phyloP scores from a whole-genome alignment of 2,329 filamentous ascomycete genomes.

The Epichloe bromicola region DNA sequence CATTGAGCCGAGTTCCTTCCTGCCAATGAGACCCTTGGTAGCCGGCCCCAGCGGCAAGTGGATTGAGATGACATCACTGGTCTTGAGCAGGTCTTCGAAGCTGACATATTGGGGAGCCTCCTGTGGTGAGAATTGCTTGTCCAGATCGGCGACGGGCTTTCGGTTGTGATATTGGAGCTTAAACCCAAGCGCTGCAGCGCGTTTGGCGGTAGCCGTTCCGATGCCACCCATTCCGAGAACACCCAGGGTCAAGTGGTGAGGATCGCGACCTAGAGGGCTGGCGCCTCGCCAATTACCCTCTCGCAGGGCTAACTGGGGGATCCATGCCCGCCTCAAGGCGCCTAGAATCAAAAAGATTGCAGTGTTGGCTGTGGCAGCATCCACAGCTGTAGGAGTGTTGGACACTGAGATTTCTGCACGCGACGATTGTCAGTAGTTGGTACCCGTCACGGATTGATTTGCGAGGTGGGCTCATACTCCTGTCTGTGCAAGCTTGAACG shows the following conservation, averaged over 20 bases:
- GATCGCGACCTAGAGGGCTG: constrained; percentile 45
- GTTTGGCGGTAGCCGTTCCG: constrained; percentile 32
- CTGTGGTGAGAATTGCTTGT: constrained; percentile 24
- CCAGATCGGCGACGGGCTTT: constrained; percentile 21
- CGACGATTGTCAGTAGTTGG: background rate
- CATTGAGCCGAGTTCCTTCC: constrained; percentile 35
- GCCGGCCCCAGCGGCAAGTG: constrained; percentile 38
- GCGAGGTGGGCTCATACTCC: constrained; percentile 2
- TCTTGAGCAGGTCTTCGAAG: constrained; percentile 40
- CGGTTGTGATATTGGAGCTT: constrained; percentile 46
- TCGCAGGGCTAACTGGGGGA: constrained; percentile 41
- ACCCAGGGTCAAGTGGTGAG: constrained; percentile 48
- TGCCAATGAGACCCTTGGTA: constrained; percentile 39
- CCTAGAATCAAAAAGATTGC: constrained; percentile 61
- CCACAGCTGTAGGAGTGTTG: constrained; percentile 53
- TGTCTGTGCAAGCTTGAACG: constrained; percentile 42
- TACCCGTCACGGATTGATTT: too few species aligned
- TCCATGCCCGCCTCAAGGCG: constrained; percentile 52
- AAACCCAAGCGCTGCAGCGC: constrained; percentile 42
- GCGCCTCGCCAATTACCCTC: constrained; percentile 45
- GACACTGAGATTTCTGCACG: constrained; percentile 40
- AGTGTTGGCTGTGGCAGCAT: constrained; percentile 58
- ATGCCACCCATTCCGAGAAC: constrained; percentile 50
- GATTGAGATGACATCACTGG: constrained; percentile 40
- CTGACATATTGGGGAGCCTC: constrained; percentile 26